These are phyloP conservation scores for Emergomyces orientalis DNA, from an alignment of 2,329 filamentous ascomycete species.

Conservation along the genomic window DNA sequence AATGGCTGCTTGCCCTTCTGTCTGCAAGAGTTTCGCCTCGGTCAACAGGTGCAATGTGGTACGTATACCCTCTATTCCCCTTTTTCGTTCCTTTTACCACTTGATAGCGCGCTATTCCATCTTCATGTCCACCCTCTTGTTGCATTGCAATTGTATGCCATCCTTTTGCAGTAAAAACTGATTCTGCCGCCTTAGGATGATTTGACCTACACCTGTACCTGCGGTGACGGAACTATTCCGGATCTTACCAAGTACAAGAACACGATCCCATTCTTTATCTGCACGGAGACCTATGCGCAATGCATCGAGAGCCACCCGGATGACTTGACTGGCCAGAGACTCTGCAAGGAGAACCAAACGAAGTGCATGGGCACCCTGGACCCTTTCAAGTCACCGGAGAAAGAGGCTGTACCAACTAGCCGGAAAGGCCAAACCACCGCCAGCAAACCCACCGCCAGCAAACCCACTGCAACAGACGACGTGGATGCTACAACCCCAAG, in stretches of 20 bases:
- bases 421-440: slow-evolving; percentile 23
- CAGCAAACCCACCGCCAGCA: slow-evolving; percentile 21
- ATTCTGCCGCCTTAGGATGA: slow-evolving; percentile 30
- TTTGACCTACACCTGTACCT: slow-evolving; percentile 50
- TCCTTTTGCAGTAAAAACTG: slow-evolving; percentile 10
- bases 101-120: background rate
- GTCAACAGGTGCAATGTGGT: slow-evolving; percentile 51
- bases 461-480: slow-evolving; percentile 15
- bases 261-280: slow-evolving; percentile 54
- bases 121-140: background rate
- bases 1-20: slow-evolving; percentile 49
- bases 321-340: slow-evolving; percentile 37
- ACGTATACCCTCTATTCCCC: slow-evolving; percentile 25
- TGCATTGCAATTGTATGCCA: background rate
- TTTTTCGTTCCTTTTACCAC: background rate
- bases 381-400: slow-evolving; percentile 10
- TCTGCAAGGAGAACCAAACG: slow-evolving; percentile 40
- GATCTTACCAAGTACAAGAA: slow-evolving; percentile 48
- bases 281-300: slow-evolving; percentile 43
- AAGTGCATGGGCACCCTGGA: slow-evolving; percentile 43
- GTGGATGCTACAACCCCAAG: slow-evolving; percentile 22
- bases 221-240: slow-evolving; percentile 46
- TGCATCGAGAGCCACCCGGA: slow-evolving; percentile 41
- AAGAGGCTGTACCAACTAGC: slow-evolving; percentile 24
- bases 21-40: slow-evolving; percentile 46